A percentile compares a stretch with the other conserved stretches of the same genome.
Evolutionary conservation across 495 filamentous ascomycete genomes (phyloP).

Genomic region (Xylaria acuta): DNA sequence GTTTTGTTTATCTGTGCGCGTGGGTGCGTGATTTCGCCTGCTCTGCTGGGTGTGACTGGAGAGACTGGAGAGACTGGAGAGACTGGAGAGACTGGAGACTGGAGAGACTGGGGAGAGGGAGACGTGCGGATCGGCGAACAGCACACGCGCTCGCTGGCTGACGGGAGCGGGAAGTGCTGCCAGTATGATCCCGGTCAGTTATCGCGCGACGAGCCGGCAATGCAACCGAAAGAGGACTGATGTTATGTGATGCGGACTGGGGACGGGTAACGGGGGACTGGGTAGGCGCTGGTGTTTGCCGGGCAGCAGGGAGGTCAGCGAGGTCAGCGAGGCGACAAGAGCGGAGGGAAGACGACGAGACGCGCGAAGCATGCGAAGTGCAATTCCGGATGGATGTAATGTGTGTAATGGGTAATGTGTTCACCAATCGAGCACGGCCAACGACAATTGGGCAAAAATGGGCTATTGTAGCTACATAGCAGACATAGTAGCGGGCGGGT

Average conservation of each 20-base stretch:
- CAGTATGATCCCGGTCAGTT: conserved; percentile 15
- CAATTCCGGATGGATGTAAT: not conserved
- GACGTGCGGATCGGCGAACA: conserved; percentile 6
- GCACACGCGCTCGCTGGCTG: conserved; percentile 2
- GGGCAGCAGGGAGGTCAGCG: not conserved
- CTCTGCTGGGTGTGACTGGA: not conserved
- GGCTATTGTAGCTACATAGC: not conserved
- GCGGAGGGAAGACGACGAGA: not conserved
- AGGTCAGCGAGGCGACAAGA: not conserved
- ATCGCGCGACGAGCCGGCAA: conserved; percentile 6
- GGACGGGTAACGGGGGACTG: not conserved
- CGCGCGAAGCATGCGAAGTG: not conserved
- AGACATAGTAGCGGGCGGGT: not conserved
- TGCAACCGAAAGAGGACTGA: conserved; percentile 21
- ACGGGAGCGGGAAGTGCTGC: not conserved
- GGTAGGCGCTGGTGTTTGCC: not conserved
- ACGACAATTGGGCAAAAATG: conserved; percentile 13
- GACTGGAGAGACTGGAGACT: too few species aligned
- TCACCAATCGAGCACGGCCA: not conserved
- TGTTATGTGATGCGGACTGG: conserved; percentile 16
- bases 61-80: too few species aligned
- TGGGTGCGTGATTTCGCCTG: not conserved
- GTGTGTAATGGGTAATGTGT: not conserved
- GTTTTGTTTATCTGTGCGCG: conserved; percentile 20
- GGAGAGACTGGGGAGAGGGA: too few species aligned